phyloP scores from a whole-genome alignment of 805 yeast genomes.

The Candida tammaniensis region DNA sequence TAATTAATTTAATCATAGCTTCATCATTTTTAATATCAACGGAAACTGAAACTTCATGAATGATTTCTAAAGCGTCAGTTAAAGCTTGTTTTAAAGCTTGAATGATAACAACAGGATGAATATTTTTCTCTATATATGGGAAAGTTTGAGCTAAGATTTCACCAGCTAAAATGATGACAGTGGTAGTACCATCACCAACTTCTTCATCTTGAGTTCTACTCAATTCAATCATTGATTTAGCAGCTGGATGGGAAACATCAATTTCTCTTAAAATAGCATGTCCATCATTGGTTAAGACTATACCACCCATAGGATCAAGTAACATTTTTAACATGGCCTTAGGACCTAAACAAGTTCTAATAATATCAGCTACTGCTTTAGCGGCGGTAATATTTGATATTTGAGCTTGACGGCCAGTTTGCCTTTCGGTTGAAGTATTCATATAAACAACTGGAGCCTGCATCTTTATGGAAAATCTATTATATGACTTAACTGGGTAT shows the following conservation, averaged over 20 bases:
- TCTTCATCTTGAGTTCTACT: constrained; percentile 98
- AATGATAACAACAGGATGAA: constrained; percentile 95
- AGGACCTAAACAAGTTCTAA: constrained; percentile 97
- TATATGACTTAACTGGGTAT: too few relatives aligned
- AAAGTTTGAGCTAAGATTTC: constrained; percentile 93
- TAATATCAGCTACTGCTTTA: constrained; percentile 97
- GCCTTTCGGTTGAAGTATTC: constrained; percentile 86
- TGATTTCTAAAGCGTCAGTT: constrained; percentile 84
- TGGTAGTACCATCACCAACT: constrained; percentile 98
- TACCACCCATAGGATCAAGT: constrained; percentile 95
- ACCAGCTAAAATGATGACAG: constrained; percentile 95
- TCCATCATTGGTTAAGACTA: constrained; percentile 96
- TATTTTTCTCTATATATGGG: constrained; percentile 90
- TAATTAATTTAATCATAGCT: constrained; percentile 82
- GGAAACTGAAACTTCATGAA: constrained; percentile 77
- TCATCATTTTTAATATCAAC: constrained; percentile 81
- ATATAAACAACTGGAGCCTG: constrained; percentile 48
- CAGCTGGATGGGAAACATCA: constrained; percentile 98
- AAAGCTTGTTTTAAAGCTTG: constrained; percentile 91
- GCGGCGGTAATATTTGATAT: constrained; percentile 97
- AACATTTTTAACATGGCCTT: constrained; percentile 99
- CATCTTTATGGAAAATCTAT: too few relatives aligned
- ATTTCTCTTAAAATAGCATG: constrained; percentile 97
- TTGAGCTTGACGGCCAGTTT: constrained; percentile 96
- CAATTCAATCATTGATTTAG: constrained; percentile 96